A percentile compares a stretch with the other conserved stretches of the same genome.
phyloP scores from a whole-genome alignment of 1,139 yeast genomes.

The Sugiyamaella castrensis region DNA sequence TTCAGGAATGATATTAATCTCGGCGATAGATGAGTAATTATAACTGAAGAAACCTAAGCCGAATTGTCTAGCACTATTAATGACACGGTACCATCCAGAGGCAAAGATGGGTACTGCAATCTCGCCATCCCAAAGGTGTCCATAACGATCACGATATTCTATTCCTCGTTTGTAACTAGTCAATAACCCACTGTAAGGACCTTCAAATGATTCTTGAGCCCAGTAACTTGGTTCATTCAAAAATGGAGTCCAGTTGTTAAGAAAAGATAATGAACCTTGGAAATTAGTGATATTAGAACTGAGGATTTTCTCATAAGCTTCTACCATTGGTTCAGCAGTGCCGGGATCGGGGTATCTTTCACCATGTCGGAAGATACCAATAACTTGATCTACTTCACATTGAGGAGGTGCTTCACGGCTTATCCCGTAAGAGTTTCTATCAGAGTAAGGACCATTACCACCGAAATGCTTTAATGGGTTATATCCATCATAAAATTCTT shows the following conservation, averaged over 20 bases:
- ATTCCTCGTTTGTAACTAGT: conserved; percentile 34
- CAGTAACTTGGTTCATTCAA: conserved; percentile 30
- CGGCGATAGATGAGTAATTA: conserved; percentile 39
- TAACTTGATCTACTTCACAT: conserved; percentile 61
- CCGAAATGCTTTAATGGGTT: conserved; percentile 39
- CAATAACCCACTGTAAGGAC: conserved; percentile 39
- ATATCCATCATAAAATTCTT: conserved; percentile 32
- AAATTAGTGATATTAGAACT: conserved; percentile 28
- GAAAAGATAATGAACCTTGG: conserved; percentile 43
- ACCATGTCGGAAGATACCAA: conserved; percentile 64
- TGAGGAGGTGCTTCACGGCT: conserved; percentile 45
- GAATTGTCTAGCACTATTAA: conserved; percentile 41
- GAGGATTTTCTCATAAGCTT: conserved; percentile 19
- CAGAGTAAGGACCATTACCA: conserved; percentile 46
- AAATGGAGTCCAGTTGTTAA: conserved; percentile 39
- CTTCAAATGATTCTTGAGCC: conserved; percentile 33
- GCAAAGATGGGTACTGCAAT: conserved; percentile 39
- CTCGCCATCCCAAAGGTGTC: conserved; percentile 38
- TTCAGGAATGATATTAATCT: conserved; percentile 41
- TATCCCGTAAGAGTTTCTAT: conserved; percentile 45
- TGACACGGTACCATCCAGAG: conserved; percentile 40
- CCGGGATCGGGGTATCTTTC: conserved; percentile 55
- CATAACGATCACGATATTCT: conserved; percentile 37
- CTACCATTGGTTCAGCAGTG: conserved; percentile 20
- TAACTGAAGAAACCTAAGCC: conserved; percentile 44